Base-by-base conservation (phyloP, 1,284 basidiomycete genomes). In the Lentinula novae-zelandiae region DNA sequence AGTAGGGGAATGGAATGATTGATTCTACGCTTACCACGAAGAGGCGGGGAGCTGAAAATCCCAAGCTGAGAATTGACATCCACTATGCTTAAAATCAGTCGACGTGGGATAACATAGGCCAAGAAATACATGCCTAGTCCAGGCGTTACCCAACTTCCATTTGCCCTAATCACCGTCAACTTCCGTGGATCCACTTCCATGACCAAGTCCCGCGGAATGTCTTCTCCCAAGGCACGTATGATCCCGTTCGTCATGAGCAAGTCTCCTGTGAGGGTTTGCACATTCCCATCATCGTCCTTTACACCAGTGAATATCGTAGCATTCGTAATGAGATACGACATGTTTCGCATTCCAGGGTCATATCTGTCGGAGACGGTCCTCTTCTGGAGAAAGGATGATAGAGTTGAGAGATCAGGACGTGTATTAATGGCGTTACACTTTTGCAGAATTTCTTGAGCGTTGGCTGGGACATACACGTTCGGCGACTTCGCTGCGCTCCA, bases 21-120 rank as follows among this genome's bases (percentile, higher is more conserved):
- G 22, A 36, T 2, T 8, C 40, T 38, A 39, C 59, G 61, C 66
- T 65, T 61, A 73, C 87, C 87, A 22, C 68, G 64, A 31, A 86
- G 74, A 15, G 75, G 68, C 0, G 92, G 92, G 1, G 82, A 70
- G 57, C 87, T 81, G 64, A 85, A 73, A 6, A 94, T 75, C 1
- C 90, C 93, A 20, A 93, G 73, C 69, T 95, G 93, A 1, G 90
- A 90, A 72, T 96, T 87, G 63, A 93, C 75, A 69, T 93, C 90
- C 42, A 93, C 86, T 84, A 42, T 20, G 8, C 9, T 40, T 15
- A 54, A 15, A 1, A 39, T 50, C 8, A 17, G 8, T 17, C 8
- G 17, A 10, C 15, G 17, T 36, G 22, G 5, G 49, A 12, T 7
- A 1, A 20, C 48, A 57, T 12, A 33, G 48, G 53, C 48, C 38